Evolutionary conservation across 176 grass and related monocot species (phyloP).

Genomic region (Alopecurus myosuroides): DNA sequence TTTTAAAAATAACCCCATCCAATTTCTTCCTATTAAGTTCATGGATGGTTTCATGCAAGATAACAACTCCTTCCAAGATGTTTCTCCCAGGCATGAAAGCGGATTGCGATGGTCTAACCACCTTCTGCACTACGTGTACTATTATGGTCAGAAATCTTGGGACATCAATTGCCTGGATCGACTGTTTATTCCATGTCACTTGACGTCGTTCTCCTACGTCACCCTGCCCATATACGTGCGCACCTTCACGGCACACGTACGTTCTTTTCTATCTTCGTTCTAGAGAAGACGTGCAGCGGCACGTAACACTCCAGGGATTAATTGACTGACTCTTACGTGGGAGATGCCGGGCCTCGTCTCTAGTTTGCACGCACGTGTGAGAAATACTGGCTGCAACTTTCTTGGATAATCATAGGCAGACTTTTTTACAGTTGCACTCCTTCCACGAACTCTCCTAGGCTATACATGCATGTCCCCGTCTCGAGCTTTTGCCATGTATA

Average conservation of each 20-base stretch:
- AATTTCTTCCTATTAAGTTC: too few relatives aligned
- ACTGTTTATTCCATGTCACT: background rate
- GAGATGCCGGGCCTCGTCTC: background rate
- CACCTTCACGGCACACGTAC: background rate
- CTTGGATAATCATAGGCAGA: conserved; percentile 35
- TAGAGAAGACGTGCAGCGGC: background rate
- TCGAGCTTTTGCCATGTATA: background rate
- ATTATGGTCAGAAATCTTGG: too few relatives aligned
- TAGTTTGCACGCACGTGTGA: conserved; percentile 24
- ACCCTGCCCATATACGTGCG: background rate
- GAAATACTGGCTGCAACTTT: conserved; percentile 8
- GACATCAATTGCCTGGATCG: background rate
- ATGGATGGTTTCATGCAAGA: too few relatives aligned
- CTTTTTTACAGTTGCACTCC: conserved; percentile 10
- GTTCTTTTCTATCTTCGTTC: background rate
- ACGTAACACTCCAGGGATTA: background rate
- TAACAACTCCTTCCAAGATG: too few relatives aligned
- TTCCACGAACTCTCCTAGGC: conserved; percentile 20
- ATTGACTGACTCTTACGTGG: background rate
- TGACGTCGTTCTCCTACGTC: conserved; percentile 5
- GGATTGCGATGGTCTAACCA: too few relatives aligned
- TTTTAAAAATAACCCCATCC: too few relatives aligned
- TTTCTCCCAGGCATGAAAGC: too few relatives aligned
- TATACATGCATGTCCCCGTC: background rate
- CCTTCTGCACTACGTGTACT: too few relatives aligned